phyloP scores from a whole-genome alignment of 2,329 filamentous ascomycete genomes.

The Tolypocladium capitatum region DNA sequence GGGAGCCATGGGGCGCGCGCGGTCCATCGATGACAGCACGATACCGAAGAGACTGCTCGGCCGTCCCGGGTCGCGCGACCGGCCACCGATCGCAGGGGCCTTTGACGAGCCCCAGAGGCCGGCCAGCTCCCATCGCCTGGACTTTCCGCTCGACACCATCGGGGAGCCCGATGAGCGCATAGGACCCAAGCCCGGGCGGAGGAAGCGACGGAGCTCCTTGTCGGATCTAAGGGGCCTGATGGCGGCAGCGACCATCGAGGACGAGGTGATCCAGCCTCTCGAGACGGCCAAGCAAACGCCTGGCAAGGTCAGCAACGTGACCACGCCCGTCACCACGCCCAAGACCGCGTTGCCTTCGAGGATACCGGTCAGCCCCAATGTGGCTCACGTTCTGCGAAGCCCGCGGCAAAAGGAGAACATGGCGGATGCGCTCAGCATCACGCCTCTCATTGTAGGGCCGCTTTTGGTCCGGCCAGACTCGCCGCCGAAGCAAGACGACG shows the following conservation, averaged over 20 bases:
- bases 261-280: slow-evolving; percentile 31
- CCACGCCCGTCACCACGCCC: slow-evolving; percentile 20
- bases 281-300: slow-evolving; percentile 40
- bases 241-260: slow-evolving; percentile 39
- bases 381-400: slow-evolving; percentile 23
- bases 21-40: slow-evolving; percentile 61
- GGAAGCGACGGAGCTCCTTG: slow-evolving; percentile 80
- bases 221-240: slow-evolving; percentile 70
- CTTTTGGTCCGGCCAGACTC: slow-evolving; percentile 3
- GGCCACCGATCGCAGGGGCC: slow-evolving; percentile 46
- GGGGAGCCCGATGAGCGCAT: slow-evolving; percentile 38
- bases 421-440: slow-evolving; percentile 10
- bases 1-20: slow-evolving; percentile 53
- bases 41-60: slow-evolving; percentile 21
- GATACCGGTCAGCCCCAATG: slow-evolving; percentile 36
- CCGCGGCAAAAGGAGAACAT: slow-evolving; percentile 34
- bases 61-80: slow-evolving; percentile 43
- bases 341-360: slow-evolving; percentile 31
- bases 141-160: slow-evolving; percentile 45
- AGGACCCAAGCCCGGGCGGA: slow-evolving; percentile 37
- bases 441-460: slow-evolving; percentile 1
- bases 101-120: slow-evolving; percentile 48
- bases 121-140: slow-evolving; percentile 41
- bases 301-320: slow-evolving; percentile 38
- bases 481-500: slow-evolving; percentile 5